A percentile compares a stretch with the other conserved stretches of the same genome.
These are phyloP conservation scores for Ceratorhiza oryzae-sativae DNA, from an alignment of 1,284 basidiomycete genomes.

Conservation along the genomic window DNA sequence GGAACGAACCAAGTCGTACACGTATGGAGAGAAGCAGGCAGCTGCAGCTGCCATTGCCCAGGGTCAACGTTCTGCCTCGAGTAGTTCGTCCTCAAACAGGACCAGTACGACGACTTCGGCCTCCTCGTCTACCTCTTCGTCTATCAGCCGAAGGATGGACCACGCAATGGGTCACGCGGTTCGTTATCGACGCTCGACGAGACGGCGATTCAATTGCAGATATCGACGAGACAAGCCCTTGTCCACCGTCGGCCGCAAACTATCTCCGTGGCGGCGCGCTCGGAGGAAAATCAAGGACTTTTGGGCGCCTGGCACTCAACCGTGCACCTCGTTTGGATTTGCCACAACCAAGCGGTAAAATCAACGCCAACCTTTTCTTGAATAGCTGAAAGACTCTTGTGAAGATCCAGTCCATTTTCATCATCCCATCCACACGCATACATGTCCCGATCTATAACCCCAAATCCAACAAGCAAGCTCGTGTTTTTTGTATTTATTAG, in stretches of 20 bases:
- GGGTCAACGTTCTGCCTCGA: conserved; percentile 9
- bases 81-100: conserved; percentile 19
- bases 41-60: conserved; percentile 37
- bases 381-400: not conserved
- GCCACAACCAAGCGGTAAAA: conserved; percentile 2
- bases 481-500: not conserved
- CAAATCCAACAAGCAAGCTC: not conserved
- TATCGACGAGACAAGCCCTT: conserved; percentile 9
- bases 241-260: conserved; percentile 27
- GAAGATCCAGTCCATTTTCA: not conserved
- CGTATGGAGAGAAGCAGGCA: conserved; percentile 70
- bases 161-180: conserved; percentile 59
- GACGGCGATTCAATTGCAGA: conserved; percentile 57
- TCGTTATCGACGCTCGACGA: conserved; percentile 67
- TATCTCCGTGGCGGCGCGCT: conserved; percentile 3
- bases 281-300: not conserved
- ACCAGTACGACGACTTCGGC: conserved; percentile 40
- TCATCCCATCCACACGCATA: not conserved
- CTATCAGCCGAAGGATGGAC: conserved; percentile 46
- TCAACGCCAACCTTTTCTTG: not conserved
- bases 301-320: not conserved
- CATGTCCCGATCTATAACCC: conserved; percentile 2
- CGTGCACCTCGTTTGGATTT: conserved; percentile 31
- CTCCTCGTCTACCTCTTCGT: conserved; percentile 49
- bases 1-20: conserved; percentile 85